Evolutionary conservation across 164 flowering plant species (phyloP).

Genomic region (Piper betle): DNA sequence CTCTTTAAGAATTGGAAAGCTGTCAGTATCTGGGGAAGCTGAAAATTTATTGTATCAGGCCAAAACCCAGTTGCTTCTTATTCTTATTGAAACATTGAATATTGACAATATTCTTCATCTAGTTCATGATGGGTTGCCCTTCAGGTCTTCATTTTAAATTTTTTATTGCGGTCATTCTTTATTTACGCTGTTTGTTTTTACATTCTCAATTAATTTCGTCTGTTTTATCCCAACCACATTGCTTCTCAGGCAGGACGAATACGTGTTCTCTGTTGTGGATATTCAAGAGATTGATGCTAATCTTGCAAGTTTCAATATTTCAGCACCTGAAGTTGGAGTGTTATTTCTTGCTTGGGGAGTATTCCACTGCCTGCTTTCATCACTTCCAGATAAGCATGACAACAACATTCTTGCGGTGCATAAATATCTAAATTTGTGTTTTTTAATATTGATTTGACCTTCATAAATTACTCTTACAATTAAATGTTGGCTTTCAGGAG

Average conservation of each 20-base stretch:
- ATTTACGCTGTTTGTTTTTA: not conserved
- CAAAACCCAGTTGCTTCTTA: constrained; percentile 68
- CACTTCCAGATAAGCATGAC: constrained; percentile 68
- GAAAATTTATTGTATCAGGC: constrained; percentile 37
- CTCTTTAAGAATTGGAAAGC: constrained; percentile 45
- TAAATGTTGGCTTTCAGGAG: constrained; percentile 36
- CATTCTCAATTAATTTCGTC: constrained; percentile 1
- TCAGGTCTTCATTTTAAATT: constrained; percentile 35
- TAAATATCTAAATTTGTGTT: constrained; percentile 1
- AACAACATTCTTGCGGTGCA: constrained; percentile 38
- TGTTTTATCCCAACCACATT: not conserved
- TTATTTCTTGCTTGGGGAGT: constrained; percentile 84
- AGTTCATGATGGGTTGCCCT: constrained; percentile 75
- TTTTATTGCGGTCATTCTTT: not conserved
- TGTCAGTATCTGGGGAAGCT: constrained; percentile 64
- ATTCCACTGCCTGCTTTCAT: constrained; percentile 57
- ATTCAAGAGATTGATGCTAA: constrained; percentile 73
- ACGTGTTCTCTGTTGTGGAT: constrained; percentile 40
- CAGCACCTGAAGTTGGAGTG: constrained; percentile 60
- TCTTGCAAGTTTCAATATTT: constrained; percentile 40
- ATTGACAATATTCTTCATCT: constrained; percentile 73
- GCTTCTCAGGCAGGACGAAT: constrained; percentile 43
- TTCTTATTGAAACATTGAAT: constrained; percentile 73
- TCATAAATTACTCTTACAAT: not conserved
- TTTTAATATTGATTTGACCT: not conserved